Conservation (phyloP, 306 rosid genomes). For the Calophaca sinica region DNA sequence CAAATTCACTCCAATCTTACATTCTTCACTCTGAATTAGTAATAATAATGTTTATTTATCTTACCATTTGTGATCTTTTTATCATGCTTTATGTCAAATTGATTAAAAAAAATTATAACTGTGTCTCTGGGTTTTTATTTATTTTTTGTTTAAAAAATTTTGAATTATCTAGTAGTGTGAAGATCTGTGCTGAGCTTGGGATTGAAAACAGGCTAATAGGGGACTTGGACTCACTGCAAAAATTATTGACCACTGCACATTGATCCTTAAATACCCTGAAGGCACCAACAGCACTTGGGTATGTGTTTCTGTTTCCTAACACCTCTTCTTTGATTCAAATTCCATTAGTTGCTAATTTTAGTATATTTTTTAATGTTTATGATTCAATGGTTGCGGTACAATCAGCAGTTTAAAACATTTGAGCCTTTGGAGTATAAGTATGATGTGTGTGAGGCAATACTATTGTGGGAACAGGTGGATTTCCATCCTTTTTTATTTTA, state of each 20-base stretch:
- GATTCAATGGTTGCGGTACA: slow-evolving; percentile 68
- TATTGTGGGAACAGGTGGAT: slow-evolving; percentile 95
- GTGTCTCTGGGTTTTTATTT: not conserved
- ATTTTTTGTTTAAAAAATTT: not conserved
- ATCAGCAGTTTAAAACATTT: slow-evolving; percentile 79
- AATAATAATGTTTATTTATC: too few species aligned
- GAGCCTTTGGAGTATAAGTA: slow-evolving; percentile 86
- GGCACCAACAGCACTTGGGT: too few species aligned
- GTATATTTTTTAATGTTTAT: not conserved
- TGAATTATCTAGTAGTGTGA: slow-evolving; percentile 9
- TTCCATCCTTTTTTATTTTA: slow-evolving; percentile 28
- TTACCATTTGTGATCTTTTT: not conserved
- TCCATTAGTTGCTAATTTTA: not conserved
- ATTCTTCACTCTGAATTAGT: not conserved
- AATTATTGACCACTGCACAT: slow-evolving; percentile 77
- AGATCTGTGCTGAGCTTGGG: slow-evolving; percentile 37
- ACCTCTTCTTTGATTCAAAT: slow-evolving; percentile 15
- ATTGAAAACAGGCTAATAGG: slow-evolving; percentile 76
- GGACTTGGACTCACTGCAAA: slow-evolving; percentile 97
- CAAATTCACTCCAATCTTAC: not conserved
- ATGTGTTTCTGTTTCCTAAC: too few species aligned
- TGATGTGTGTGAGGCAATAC: slow-evolving; percentile 81
- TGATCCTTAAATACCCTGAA: slow-evolving; percentile 24
- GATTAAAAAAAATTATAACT: not conserved
- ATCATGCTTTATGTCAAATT: not conserved